Conservation (phyloP, 179 eudicot species). For the Beta macrorhiza region DNA sequence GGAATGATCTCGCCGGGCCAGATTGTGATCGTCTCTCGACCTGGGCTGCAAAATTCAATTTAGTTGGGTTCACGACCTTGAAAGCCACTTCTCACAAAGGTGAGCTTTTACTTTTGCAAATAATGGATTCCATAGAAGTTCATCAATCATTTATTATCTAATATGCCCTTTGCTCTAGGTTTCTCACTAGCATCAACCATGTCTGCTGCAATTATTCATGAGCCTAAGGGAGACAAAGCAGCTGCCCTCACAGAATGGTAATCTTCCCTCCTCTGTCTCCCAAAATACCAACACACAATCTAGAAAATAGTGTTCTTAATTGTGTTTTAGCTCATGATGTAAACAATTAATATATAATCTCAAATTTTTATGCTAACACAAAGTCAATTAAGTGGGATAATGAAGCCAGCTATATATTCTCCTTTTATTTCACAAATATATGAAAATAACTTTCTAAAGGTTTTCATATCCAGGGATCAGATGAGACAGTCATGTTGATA, state of each 20-base stretch:
- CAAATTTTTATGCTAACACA: background rate
- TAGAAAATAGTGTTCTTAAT: background rate
- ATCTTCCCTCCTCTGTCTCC: too few relatives aligned
- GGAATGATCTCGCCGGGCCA: background rate
- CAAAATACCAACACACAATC: too few relatives aligned
- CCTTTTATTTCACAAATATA: background rate
- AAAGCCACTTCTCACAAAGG: background rate
- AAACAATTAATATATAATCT: constrained; percentile 19
- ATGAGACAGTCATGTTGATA: constrained; percentile 19
- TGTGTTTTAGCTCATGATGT: too few relatives aligned
- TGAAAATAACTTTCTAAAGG: background rate
- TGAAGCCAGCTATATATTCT: background rate
- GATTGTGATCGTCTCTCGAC: background rate
- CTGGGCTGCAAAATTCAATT: background rate
- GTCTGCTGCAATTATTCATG: too few relatives aligned
- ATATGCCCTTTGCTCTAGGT: too few relatives aligned
- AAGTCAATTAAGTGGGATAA: constrained; percentile 17
- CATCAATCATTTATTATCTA: too few relatives aligned
- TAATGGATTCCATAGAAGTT: too few relatives aligned
- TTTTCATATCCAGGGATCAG: constrained; percentile 6
- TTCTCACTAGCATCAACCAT: too few relatives aligned
- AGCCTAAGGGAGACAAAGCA: too few relatives aligned
- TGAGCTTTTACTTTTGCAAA: background rate
- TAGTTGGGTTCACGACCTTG: background rate
- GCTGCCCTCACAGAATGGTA: too few relatives aligned